Evolutionary conservation across 345 rosid genomes (phyloP).

Genomic region (Diplotaxis tenuifolia): DNA sequence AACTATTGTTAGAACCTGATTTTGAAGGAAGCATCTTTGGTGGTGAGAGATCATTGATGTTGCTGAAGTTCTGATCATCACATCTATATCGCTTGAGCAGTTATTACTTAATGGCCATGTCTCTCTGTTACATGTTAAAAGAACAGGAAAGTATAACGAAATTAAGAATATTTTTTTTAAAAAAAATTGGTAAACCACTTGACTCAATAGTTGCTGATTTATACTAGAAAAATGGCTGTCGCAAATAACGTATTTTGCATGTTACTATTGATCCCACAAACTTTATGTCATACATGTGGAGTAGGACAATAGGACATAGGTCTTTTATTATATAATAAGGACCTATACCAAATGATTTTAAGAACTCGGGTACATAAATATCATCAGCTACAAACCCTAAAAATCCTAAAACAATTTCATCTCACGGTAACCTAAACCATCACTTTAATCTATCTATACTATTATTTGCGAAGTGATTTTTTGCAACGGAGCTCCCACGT

Average conservation of each 20-base stretch:
- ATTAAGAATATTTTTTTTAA: background rate
- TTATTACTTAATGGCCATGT: slow-evolving; percentile 33
- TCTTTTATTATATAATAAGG: background rate
- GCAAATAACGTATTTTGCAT: background rate
- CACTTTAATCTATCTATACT: too few relatives aligned
- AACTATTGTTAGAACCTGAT: slow-evolving; percentile 27
- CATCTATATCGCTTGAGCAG: slow-evolving; percentile 32
- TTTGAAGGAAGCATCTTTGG: slow-evolving; percentile 29
- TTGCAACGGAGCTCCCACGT: too few relatives aligned
- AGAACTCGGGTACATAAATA: background rate
- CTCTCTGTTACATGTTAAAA: slow-evolving; percentile 22
- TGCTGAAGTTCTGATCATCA: slow-evolving; percentile 32
- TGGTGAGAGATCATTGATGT: slow-evolving; percentile 32
- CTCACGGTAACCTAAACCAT: background rate
- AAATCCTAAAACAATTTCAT: background rate
- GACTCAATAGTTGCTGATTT: background rate
- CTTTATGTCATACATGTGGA: background rate
- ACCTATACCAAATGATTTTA: background rate
- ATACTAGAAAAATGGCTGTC: background rate
- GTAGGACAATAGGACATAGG: too few relatives aligned
- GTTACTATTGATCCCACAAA: background rate
- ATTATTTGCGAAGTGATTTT: too few relatives aligned
- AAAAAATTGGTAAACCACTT: background rate
- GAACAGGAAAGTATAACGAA: background rate
- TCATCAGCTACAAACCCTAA: background rate